phyloP scores from a whole-genome alignment of 768 basidiomycete genomes.

The Tulasnella sp. region DNA sequence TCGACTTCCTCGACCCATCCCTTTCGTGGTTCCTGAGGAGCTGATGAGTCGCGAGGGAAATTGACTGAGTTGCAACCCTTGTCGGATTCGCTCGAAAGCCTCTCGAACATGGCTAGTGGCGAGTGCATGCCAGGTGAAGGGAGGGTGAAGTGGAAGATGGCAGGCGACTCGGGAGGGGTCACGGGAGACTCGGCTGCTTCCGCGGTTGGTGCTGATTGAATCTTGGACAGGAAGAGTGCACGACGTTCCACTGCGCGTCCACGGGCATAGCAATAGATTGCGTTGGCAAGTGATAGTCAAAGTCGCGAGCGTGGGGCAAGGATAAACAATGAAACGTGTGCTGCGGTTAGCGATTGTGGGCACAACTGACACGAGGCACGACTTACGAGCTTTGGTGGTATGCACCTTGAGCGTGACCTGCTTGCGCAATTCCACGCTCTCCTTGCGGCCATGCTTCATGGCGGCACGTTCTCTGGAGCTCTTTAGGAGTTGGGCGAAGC shows the following conservation, averaged over 20 bases:
- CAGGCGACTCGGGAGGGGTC: conserved; percentile 70
- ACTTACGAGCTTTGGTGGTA: conserved; percentile 71
- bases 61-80: conserved; percentile 11
- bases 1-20: conserved; percentile 70
- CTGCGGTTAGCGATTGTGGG: conserved; percentile 2
- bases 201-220: conserved; percentile 67
- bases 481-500: conserved; percentile 66
- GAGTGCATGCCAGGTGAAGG: conserved; percentile 70
- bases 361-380: background rate
- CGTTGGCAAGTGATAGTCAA: background rate
- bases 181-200: conserved; percentile 61
- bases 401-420: conserved; percentile 75
- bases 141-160: conserved; percentile 67
- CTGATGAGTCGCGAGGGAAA: conserved; percentile 17
- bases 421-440: conserved; percentile 62
- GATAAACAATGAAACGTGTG: conserved; percentile 11
- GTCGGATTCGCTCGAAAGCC: conserved; percentile 42
- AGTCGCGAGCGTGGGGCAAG: conserved; percentile 1
- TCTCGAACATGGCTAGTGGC: conserved; percentile 62
- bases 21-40: background rate
- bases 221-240: conserved; percentile 72
- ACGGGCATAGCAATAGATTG: background rate
- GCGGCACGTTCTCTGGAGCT: conserved; percentile 61
- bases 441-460: conserved; percentile 30
- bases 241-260: conserved; percentile 63